Conservation (phyloP, 495 filamentous ascomycete genomes). For the Talaromyces liani region DNA sequence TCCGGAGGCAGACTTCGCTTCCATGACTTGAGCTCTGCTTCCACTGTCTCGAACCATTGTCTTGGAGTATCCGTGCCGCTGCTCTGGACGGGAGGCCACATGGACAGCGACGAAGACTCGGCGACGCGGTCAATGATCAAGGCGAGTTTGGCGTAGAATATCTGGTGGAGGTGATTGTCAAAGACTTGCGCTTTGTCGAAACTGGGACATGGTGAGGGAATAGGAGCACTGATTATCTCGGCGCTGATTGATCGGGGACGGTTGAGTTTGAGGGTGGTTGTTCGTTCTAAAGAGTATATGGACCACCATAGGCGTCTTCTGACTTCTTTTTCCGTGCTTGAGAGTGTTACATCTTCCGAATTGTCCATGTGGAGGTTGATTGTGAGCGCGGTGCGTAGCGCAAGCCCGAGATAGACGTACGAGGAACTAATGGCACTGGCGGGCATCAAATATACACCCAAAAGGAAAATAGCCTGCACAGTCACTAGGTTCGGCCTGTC, state of each 20-base stretch:
- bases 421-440: constrained; percentile 17
- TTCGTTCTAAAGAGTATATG: constrained; percentile 21
- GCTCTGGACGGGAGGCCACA: background rate
- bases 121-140: background rate
- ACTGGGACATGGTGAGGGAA: background rate
- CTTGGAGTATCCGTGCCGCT: background rate
- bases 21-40: background rate
- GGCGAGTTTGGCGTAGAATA: background rate
- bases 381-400: constrained; percentile 44
- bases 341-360: background rate
- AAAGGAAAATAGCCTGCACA: constrained; percentile 16
- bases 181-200: constrained; percentile 5
- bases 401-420: constrained; percentile 32
- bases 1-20: background rate
- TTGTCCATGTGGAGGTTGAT: constrained; percentile 35
- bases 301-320: constrained; percentile 20
- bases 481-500: constrained; percentile 14
- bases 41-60: background rate
- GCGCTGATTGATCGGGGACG: background rate
- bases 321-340: constrained; percentile 10
- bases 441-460: constrained; percentile 21
- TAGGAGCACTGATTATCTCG: constrained; percentile 2
- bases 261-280: background rate
- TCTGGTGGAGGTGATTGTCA: constrained; percentile 1
- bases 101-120: background rate